Evolutionary conservation across 1,139 yeast species (phyloP).

Genomic region (Trichomonascaceae sp.): DNA sequence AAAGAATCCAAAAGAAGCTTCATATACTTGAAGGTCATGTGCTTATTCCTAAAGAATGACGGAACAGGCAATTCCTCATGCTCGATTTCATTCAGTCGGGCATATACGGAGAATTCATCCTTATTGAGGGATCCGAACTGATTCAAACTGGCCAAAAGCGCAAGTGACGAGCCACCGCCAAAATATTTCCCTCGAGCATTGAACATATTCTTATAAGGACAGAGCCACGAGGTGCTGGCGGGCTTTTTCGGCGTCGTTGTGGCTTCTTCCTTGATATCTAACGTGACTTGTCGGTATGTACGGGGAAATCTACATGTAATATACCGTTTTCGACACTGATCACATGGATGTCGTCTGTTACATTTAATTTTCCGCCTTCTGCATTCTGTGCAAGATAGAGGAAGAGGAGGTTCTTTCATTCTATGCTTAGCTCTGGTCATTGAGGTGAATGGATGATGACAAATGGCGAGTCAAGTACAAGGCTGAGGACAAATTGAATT

Average conservation of each 20-base stretch:
- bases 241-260: not conserved
- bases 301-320: conserved; percentile 2
- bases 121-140: not conserved
- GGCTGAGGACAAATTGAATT: no score
- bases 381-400: not conserved
- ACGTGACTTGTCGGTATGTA: not conserved
- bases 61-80: not conserved
- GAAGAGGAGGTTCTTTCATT: not conserved
- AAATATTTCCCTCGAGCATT: not conserved
- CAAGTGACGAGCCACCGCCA: conserved; percentile 5
- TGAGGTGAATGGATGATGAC: not conserved
- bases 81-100: not conserved
- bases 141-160: not conserved
- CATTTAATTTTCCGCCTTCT: not conserved
- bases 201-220: not conserved
- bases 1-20: not conserved
- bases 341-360: not conserved
- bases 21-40: conserved; percentile 1
- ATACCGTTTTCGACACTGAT: not conserved
- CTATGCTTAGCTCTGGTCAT: not conserved
- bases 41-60: not conserved
- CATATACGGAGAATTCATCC: not conserved
- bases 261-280: not conserved
- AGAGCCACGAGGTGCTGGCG: not conserved
- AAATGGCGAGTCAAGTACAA: not conserved